These are phyloP conservation scores for Colletotrichum camelliae DNA, from an alignment of 2,329 filamentous ascomycete genomes.

Conservation along the genomic window DNA sequence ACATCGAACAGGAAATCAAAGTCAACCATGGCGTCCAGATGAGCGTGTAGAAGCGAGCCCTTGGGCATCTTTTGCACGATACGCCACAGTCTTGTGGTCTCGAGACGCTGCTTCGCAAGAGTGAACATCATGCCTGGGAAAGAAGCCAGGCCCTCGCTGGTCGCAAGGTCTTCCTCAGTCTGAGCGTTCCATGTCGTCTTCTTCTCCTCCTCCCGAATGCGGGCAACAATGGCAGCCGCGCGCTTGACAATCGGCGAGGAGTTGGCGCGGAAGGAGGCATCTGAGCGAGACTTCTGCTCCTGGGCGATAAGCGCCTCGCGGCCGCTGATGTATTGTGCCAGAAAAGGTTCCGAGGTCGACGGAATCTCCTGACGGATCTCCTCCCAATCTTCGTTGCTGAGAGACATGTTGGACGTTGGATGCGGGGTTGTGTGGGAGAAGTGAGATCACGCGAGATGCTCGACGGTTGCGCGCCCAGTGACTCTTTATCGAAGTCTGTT, in stretches of 20 bases:
- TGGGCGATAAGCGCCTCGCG: slow-evolving; percentile 78
- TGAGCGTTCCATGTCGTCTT: slow-evolving; percentile 73
- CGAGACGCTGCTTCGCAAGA: slow-evolving; percentile 77
- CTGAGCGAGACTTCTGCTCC: slow-evolving; percentile 83
- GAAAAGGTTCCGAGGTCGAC: slow-evolving; percentile 70
- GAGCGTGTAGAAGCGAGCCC: slow-evolving; percentile 78
- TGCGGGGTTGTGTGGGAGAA: neutral
- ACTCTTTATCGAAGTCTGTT: neutral
- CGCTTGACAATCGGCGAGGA: slow-evolving; percentile 75
- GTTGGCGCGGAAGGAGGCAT: slow-evolving; percentile 67
- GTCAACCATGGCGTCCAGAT: slow-evolving; percentile 84
- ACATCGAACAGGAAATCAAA: slow-evolving; percentile 74
- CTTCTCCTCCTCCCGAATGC: slow-evolving; percentile 76
- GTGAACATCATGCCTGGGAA: slow-evolving; percentile 87
- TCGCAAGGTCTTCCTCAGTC: slow-evolving; percentile 66
- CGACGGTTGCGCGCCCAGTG: neutral
- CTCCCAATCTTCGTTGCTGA: slow-evolving; percentile 64
- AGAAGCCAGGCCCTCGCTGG: slow-evolving; percentile 61
- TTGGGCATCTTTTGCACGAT: slow-evolving; percentile 84
- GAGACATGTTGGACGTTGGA: slow-evolving; percentile 33
- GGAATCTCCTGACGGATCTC: slow-evolving; percentile 64
- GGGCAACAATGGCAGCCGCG: slow-evolving; percentile 75
- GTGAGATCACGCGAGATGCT: neutral
- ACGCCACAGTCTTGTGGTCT: slow-evolving; percentile 77
- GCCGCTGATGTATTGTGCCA: slow-evolving; percentile 81